Evolutionary conservation across 2,329 filamentous ascomycete genomes (phyloP).

Genomic region (Trichophyton mentagrophytes): DNA sequence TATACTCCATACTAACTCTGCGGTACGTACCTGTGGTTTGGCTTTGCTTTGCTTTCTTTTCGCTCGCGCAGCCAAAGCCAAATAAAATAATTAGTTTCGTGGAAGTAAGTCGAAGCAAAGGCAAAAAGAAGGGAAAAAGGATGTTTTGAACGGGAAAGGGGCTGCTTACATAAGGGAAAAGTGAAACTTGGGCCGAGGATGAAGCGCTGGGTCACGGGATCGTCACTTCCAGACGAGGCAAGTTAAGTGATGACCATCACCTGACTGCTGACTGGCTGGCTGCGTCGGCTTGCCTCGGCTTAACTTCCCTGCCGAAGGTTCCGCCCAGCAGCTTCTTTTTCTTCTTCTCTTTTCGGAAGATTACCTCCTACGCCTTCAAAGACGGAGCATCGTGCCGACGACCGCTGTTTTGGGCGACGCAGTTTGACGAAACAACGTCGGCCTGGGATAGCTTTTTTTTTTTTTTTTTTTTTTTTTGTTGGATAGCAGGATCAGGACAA

Average conservation of each 20-base stretch:
- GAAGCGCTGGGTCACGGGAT: neutral
- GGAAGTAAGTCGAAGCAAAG: neutral
- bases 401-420: too few relatives aligned
- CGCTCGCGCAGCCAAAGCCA: too few relatives aligned
- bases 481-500: neutral
- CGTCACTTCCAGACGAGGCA: neutral
- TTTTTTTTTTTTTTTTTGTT: neutral
- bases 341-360: neutral
- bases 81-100: neutral
- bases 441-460: neutral
- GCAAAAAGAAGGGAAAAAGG: too few relatives aligned
- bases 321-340: neutral
- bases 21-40: too few relatives aligned
- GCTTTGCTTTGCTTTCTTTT: too few relatives aligned
- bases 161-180: neutral
- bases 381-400: neutral
- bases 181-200: neutral
- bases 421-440: too few relatives aligned
- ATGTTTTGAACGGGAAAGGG: too few relatives aligned
- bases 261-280: neutral
- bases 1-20: too few relatives aligned
- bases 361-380: neutral
- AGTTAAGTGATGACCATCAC: slow-evolving; percentile 1
- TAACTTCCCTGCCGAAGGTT: neutral
- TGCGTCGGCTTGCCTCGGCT: neutral